phyloP scores from a whole-genome alignment of 2,329 filamentous ascomycete species.

The Mycosphaerelloides madeirae region DNA sequence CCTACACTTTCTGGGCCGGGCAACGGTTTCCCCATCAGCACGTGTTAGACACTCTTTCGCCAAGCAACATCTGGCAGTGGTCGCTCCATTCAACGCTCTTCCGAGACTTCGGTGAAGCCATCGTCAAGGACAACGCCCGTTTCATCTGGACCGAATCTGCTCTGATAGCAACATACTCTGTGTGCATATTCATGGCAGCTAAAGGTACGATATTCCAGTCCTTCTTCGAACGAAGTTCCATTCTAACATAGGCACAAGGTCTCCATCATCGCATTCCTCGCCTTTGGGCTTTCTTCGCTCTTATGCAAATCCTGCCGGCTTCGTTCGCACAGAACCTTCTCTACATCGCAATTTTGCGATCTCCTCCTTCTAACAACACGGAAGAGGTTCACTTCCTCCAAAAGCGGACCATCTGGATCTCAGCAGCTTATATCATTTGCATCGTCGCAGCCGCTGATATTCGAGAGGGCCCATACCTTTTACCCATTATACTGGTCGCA shows the following conservation, averaged over 20 bases:
- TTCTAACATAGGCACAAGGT: conserved; percentile 14
- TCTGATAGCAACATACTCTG: conserved; percentile 23
- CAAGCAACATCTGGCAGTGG: conserved; percentile 26
- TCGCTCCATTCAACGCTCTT: conserved; percentile 31
- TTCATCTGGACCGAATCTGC: conserved; percentile 26
- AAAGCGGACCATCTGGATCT: background rate
- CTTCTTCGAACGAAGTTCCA: background rate
- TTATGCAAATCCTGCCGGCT: conserved; percentile 33
- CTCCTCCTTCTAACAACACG: background rate
- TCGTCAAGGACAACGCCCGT: conserved; percentile 20
- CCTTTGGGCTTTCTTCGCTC: conserved; percentile 31
- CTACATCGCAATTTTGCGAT: conserved; percentile 27
- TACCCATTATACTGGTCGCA: conserved; percentile 23
- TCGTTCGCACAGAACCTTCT: conserved; percentile 34
- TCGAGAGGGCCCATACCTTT: conserved; percentile 6
- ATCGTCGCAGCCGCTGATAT: conserved; percentile 12
- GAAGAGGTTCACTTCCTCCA: background rate
- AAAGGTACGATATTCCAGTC: conserved; percentile 19
- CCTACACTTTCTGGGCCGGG: conserved; percentile 27
- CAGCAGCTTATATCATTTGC: conserved; percentile 15
- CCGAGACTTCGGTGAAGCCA: conserved; percentile 30
- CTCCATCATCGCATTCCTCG: conserved; percentile 22
- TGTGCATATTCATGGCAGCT: conserved; percentile 27
- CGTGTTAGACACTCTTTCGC: background rate
- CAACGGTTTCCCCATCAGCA: background rate